Percentiles rank a stretch among this genome's conserved stretches.
These are phyloP conservation scores for Xylaria sp. DNA, from an alignment of 2,329 filamentous ascomycete genomes.

Conservation along the genomic window DNA sequence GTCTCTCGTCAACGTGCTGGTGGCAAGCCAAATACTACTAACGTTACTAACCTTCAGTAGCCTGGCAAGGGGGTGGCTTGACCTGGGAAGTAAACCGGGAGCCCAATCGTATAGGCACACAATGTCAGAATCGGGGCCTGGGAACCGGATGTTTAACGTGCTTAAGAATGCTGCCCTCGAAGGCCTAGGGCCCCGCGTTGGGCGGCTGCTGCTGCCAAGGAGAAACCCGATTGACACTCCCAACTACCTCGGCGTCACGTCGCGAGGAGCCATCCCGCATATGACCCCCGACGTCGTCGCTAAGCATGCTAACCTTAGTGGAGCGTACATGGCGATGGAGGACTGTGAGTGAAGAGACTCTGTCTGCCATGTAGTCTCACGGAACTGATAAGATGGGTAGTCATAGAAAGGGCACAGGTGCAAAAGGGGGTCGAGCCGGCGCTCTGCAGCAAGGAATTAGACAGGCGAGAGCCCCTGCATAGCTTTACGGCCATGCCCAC, in stretches of 20 bases:
- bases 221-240: slow-evolving; percentile 77
- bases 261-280: slow-evolving; percentile 84
- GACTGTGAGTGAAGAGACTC: slow-evolving; percentile 71
- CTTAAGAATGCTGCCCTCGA: slow-evolving; percentile 45
- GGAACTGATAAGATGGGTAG: slow-evolving; percentile 39
- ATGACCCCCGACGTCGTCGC: slow-evolving; percentile 81
- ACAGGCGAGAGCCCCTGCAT: slow-evolving; percentile 61
- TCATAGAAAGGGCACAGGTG: slow-evolving; percentile 51
- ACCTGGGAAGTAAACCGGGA: background rate
- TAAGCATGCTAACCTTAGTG: slow-evolving; percentile 65
- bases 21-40: too few species aligned
- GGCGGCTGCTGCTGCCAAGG: slow-evolving; percentile 63
- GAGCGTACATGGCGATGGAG: slow-evolving; percentile 82
- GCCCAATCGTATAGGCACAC: background rate
- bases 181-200: slow-evolving; percentile 63
- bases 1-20: too few species aligned
- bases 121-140: slow-evolving; percentile 14
- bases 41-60: too few species aligned
- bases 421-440: slow-evolving; percentile 49
- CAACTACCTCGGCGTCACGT: slow-evolving; percentile 77
- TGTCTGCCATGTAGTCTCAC: background rate
- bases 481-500: slow-evolving; percentile 74
- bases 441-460: slow-evolving; percentile 47
- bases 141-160: slow-evolving; percentile 47
- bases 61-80: background rate